These are phyloP conservation scores for Coemansia sp. DNA, from an alignment of 192 early-diverging fungal genomes.

Conservation along the genomic window DNA sequence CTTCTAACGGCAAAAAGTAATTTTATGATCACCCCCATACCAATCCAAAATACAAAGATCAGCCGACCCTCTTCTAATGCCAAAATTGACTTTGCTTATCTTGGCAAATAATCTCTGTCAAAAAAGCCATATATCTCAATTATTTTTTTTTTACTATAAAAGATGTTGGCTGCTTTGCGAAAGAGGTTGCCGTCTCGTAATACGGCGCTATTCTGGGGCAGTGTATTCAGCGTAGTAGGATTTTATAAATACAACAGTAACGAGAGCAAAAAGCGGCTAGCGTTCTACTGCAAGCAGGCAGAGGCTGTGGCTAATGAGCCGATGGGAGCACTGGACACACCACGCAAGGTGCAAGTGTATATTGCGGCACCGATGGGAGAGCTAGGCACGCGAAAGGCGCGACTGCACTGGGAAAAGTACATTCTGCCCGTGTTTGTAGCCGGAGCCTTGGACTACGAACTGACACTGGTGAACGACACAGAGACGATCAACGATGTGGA, in stretches of 20 bases:
- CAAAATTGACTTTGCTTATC: neutral
- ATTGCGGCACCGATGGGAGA: slow-evolving; percentile 52
- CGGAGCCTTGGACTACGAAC: slow-evolving; percentile 56
- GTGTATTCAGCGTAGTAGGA: slow-evolving; percentile 25
- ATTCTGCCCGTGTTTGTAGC: slow-evolving; percentile 57
- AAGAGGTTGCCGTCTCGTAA: slow-evolving; percentile 54
- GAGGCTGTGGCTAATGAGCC: slow-evolving; percentile 35
- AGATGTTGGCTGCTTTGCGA: slow-evolving; percentile 32
- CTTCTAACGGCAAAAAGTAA: slow-evolving; percentile 64
- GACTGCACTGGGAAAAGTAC: slow-evolving; percentile 55
- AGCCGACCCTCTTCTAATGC: no score
- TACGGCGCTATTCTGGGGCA: slow-evolving; percentile 46
- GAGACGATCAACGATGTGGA: slow-evolving; percentile 29
- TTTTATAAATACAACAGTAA: slow-evolving; percentile 55
- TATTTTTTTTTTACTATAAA: neutral
- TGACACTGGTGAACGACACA: slow-evolving; percentile 54
- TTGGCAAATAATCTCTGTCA: neutral
- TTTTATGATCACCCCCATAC: neutral
- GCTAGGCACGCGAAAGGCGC: slow-evolving; percentile 52
- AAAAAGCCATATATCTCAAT: neutral
- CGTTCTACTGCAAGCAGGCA: slow-evolving; percentile 45
- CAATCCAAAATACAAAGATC: neutral
- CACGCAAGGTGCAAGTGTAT: slow-evolving; percentile 53
- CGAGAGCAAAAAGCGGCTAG: slow-evolving; percentile 38
- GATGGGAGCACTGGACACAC: slow-evolving; percentile 38